Evolutionary conservation across 345 rosid genomes (phyloP).

Genomic region (Acer yangbiense): DNA sequence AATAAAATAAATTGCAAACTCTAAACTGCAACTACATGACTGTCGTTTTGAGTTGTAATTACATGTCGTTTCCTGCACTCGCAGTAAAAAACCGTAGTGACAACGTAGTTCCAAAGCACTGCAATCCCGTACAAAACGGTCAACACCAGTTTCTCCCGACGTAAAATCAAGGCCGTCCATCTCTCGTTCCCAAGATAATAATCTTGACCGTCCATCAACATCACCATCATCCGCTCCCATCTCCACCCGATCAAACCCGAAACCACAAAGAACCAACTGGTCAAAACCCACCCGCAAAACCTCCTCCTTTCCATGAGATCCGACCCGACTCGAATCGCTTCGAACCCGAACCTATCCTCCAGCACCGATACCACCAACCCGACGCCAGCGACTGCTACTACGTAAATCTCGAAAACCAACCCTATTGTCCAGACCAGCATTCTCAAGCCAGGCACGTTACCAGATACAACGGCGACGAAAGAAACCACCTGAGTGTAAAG

Average conservation of each 20-base stretch:
- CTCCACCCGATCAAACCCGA: constrained; percentile 54
- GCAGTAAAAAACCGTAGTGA: constrained; percentile 58
- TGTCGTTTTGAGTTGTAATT: constrained; percentile 17
- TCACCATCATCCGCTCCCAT: constrained; percentile 42
- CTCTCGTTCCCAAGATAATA: constrained; percentile 19
- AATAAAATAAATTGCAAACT: background rate
- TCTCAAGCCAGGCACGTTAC: constrained; percentile 23
- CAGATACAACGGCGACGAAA: constrained; percentile 30
- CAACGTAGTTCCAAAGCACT: constrained; percentile 64
- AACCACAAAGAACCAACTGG: constrained; percentile 41
- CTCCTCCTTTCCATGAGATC: constrained; percentile 59
- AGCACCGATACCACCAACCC: constrained; percentile 61
- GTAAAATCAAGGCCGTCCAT: constrained; percentile 38
- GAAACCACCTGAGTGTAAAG: constrained; percentile 38
- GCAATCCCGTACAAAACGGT: constrained; percentile 52
- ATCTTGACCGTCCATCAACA: constrained; percentile 44
- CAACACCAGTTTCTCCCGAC: constrained; percentile 45
- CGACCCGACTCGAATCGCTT: constrained; percentile 54
- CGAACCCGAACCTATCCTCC: constrained; percentile 65
- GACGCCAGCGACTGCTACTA: constrained; percentile 62
- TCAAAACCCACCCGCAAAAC: constrained; percentile 52
- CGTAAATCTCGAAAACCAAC: constrained; percentile 46
- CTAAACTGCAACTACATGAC: background rate
- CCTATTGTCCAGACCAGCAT: constrained; percentile 33
- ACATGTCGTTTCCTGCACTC: constrained; percentile 49